Evolutionary conservation across 805 yeast genomes (phyloP), one percentile per base, ranked within the genome.

Genomic region (Helenozyma baotianmanensis): DNA sequence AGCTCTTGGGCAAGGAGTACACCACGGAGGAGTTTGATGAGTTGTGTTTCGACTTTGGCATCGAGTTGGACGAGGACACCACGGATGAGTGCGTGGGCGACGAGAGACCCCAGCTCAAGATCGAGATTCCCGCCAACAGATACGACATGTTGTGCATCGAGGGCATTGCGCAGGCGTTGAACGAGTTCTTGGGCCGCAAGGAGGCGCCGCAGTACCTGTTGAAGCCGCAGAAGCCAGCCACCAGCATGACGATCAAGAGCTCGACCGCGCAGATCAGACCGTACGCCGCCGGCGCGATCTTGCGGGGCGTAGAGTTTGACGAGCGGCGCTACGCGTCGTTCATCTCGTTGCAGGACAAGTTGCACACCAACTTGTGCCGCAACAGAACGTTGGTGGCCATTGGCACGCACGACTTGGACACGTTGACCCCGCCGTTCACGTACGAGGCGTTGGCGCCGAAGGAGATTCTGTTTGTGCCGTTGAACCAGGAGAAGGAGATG

Each of bases 131-230:
- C 38, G 99, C 99, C 42, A 92, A 92, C 68, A 83, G 99, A 72
- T 94, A 92, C 56, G 99, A 92, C 60, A 79, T 92, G 89, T 78
- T 92, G 46, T 94, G 98, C 70, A 83, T 88, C 50, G 99, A 92
- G 65, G 99, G 99, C 56, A 88, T 92, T 61, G 88, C 97, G 1
- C 94, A 87, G 56, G 90, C 97, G 1, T 70, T 92, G 56, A 88
- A 88, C 53, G 94, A 89, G 58, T 92, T 85, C 56, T 70, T 90
- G 50, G 95, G 94, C 23, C 77, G 75, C 39, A 50, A 60, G 5
- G 56, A 63, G 29, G 68, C 82, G 26, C 96, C 98, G 32, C 60
- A 64, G 19, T 90, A 74, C 70, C 76, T 64, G 32, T 68, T 84
- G 39, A 62, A 72, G 25, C 77, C 80, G 29, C 73, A 78, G 25